Evolutionary conservation across 2,329 filamentous ascomycete genomes (phyloP).

Genomic region (Xylariaceae sp.): DNA sequence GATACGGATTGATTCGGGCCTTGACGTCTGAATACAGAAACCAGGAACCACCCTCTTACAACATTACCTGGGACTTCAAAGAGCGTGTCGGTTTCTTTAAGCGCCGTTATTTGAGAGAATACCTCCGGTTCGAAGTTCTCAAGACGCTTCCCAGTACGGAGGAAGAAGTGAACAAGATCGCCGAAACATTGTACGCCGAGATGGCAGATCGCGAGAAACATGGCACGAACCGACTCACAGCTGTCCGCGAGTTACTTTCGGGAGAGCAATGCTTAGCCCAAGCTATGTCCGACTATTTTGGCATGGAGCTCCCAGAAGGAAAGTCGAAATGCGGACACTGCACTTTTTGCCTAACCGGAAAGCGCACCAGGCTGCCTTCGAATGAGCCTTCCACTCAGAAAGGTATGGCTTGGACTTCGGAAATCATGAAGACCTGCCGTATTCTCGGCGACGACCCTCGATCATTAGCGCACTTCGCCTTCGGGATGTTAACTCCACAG

Average conservation of each 20-base stretch:
- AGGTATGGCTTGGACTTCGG: conserved; percentile 27
- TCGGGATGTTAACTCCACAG: conserved; percentile 56
- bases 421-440: too few relatives aligned
- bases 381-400: conserved; percentile 38
- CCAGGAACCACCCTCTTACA: too few relatives aligned
- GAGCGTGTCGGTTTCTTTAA: conserved; percentile 40
- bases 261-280: conserved; percentile 46
- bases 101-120: conserved; percentile 46
- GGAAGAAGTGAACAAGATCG: conserved; percentile 40
- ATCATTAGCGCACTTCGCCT: conserved; percentile 55
- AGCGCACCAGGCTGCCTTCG: conserved; percentile 36
- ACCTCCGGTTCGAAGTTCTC: conserved; percentile 50
- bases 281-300: conserved; percentile 52
- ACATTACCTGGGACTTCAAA: too few relatives aligned
- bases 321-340: conserved; percentile 50
- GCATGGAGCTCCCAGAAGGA: conserved; percentile 43
- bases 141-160: conserved; percentile 40
- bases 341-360: conserved; percentile 42
- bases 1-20: conserved; percentile 51
- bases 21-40: conserved; percentile 51
- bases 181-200: conserved; percentile 43
- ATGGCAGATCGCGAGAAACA: conserved; percentile 50
- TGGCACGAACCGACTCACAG: conserved; percentile 45
- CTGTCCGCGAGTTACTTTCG: conserved; percentile 51
- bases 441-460: conserved; percentile 50